These are phyloP conservation scores for Cyberlindnera bimundalis DNA, from an alignment of 805 yeast species.

Conservation along the genomic window DNA sequence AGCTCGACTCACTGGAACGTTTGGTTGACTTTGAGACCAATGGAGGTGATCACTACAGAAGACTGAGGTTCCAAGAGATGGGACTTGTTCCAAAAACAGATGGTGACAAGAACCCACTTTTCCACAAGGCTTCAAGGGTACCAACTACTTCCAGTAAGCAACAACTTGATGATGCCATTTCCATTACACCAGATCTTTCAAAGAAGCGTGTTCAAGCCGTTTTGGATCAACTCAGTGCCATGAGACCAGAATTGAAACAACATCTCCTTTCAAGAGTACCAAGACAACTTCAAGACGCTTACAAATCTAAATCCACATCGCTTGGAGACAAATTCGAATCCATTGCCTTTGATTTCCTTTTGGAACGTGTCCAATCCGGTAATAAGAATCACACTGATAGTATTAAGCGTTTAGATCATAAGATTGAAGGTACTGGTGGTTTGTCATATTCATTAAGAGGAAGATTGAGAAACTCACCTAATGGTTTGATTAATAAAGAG, in stretches of 20 bases:
- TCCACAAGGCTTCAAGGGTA: constrained; percentile 22
- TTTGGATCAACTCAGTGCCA: constrained; percentile 8
- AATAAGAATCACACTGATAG: constrained; percentile 12
- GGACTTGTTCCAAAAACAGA: constrained; percentile 40
- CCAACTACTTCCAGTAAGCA: constrained; percentile 27
- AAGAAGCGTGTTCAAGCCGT: constrained; percentile 10
- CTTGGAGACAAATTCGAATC: constrained; percentile 30
- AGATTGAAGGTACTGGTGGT: constrained; percentile 71
- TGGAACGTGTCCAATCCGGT: constrained; percentile 3
- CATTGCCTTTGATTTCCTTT: constrained; percentile 31
- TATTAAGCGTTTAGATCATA: constrained; percentile 9
- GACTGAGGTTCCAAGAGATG: constrained; percentile 65
- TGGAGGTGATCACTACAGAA: constrained; percentile 56
- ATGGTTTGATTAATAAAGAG: constrained; percentile 53
- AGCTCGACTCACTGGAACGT: constrained; percentile 62
- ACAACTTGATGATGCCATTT: constrained; percentile 6
- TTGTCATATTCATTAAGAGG: constrained; percentile 68
- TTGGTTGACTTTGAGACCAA: constrained; percentile 70
- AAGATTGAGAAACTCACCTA: constrained; percentile 63
- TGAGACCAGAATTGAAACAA: constrained; percentile 50
- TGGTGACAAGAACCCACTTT: constrained; percentile 33
- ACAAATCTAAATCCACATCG: constrained; percentile 21
- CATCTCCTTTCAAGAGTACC: constrained; percentile 55
- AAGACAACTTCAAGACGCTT: constrained; percentile 28
- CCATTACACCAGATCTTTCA: not conserved